Percentiles rank a stretch among this genome's conserved stretches.
Evolutionary conservation across 108 stramenopile species (phyloP).

Genomic region (Schizochytrium sp.): DNA sequence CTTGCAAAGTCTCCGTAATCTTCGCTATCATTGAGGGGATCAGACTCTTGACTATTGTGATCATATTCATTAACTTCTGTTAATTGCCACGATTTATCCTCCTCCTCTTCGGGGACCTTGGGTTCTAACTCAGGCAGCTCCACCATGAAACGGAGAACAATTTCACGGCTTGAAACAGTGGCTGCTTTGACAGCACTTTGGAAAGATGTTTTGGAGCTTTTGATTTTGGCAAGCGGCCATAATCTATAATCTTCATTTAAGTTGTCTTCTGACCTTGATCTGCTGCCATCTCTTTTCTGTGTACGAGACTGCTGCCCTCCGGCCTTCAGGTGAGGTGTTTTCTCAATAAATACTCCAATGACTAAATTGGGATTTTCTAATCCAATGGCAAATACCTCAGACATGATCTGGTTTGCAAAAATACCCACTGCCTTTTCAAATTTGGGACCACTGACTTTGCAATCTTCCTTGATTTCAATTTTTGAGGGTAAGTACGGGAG

Average conservation of each 20-base stretch:
- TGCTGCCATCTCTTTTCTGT: neutral
- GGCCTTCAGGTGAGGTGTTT: neutral
- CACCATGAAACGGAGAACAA: neutral
- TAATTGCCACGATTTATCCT: neutral
- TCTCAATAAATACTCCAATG: conserved; percentile 50
- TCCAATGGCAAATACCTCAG: neutral
- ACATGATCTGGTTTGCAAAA: conserved; percentile 19
- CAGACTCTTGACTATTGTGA: neutral
- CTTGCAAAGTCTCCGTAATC: too few species aligned
- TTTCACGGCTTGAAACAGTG: conserved; percentile 27
- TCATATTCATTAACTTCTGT: neutral
- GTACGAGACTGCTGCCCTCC: neutral
- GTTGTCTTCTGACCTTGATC: neutral
- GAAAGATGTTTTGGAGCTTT: neutral
- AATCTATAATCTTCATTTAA: neutral
- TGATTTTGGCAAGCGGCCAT: conserved; percentile 21
- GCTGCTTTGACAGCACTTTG: conserved; percentile 37
- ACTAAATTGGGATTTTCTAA: neutral
- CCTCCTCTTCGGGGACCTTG: neutral
- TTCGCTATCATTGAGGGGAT: neutral
- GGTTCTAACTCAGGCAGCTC: conserved; percentile 12
- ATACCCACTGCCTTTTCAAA: conserved; percentile 48
- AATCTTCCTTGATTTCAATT: neutral
- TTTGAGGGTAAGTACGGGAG: neutral
- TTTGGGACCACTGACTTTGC: conserved; percentile 25